Percentiles rank a stretch among this genome's conserved stretches.
phyloP scores from a whole-genome alignment of 2,329 filamentous ascomycete species.

The Periconia digitata region DNA sequence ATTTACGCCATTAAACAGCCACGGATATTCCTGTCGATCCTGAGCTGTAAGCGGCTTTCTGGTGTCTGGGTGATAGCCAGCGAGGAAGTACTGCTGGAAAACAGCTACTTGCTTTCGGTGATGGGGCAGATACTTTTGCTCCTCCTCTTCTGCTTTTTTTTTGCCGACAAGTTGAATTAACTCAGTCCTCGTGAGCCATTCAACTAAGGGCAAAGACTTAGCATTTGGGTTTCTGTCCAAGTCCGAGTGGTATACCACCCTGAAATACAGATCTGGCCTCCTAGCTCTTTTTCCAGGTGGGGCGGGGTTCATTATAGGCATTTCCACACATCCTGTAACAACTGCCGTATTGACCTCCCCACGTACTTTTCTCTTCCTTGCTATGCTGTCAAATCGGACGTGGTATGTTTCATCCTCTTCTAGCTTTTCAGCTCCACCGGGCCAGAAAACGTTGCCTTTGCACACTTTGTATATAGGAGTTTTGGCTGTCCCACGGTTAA shows the following conservation, averaged over 20 bases:
- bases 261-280: not conserved
- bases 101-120: not conserved
- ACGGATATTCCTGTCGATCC: not conserved
- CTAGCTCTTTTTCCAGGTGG: not conserved
- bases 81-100: not conserved
- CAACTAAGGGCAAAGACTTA: not conserved
- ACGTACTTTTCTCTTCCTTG: no score
- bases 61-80: not conserved
- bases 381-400: no score
- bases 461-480: conserved; percentile 1
- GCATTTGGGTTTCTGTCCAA: not conserved
- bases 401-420: no score
- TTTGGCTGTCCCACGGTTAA: not conserved
- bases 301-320: not conserved
- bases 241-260: not conserved
- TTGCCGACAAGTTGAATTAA: not conserved
- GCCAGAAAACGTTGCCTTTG: not conserved
- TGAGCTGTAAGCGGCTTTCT: not conserved
- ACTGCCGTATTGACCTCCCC: no score
- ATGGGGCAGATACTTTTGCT: not conserved
- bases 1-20: not conserved
- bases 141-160: not conserved
- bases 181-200: not conserved
- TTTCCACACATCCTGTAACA: not conserved
- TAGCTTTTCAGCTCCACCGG: no score